Evolutionary conservation across 2,329 filamentous ascomycete genomes (phyloP), one percentile per base, ranked within the genome.

Genomic region (Penicillium brevicompactum): DNA sequence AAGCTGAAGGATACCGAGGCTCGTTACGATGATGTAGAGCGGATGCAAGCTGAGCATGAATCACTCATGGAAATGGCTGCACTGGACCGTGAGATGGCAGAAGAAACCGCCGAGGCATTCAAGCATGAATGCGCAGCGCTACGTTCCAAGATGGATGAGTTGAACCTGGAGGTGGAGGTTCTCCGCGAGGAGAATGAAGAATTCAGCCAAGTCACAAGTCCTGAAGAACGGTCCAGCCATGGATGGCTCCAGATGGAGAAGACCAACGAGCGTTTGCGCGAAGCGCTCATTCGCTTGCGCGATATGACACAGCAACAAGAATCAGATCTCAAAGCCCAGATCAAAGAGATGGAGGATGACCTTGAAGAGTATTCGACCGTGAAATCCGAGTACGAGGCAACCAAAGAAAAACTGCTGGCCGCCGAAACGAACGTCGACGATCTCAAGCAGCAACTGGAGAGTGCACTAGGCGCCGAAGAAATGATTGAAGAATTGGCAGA

Each of bases 401-500:
- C 86, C 1, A 89, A 90, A 65, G 89, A 90, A 63, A 91, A 89
- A 69, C 76, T 97, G 10, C 74, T 84, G 4, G 84, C 88, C 50
- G 84, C 87, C 0, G 89, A 97, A 68, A 82, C 85, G 9, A 87
- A 87, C 37, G 86, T 94, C 41, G 89, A 94, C 61, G 91, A 97
- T 65, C 83, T 99, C 11, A 87, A 90, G 48, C 89, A 96, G 70
- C 94, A 97, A 73, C 84, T 99, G 2, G 92, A 99, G 66, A 90
- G 89, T 47, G 91, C 91, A 6, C 82, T 94, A 9, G 90, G 90
- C 5, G 90, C 91, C 11, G 94, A 97, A 70, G 90, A 95, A 63
- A 93, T 97, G 84, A 92, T 97, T 57, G 92, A 96, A 72, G 89
- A 95, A 60, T 82, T 99, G 38, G 91, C 90, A 0, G 90, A 94